Conservation (phyloP, 179 eudicot species). For the Pouteria campechiana region DNA sequence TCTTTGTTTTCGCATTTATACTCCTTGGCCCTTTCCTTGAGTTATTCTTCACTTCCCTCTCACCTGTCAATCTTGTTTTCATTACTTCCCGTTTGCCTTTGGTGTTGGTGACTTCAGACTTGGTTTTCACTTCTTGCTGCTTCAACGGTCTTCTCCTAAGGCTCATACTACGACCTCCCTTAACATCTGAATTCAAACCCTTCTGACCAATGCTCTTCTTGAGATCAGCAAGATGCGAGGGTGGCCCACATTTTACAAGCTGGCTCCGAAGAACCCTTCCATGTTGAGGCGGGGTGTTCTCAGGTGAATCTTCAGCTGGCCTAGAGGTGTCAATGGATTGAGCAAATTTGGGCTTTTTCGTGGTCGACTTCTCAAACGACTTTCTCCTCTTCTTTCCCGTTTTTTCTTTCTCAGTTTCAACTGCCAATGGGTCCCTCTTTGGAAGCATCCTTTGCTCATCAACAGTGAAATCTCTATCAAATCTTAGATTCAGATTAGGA, state of each 20-base stretch:
- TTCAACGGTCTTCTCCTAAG: constrained; percentile 49
- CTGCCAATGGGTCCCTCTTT: no score
- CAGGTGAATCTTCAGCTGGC: constrained; percentile 22
- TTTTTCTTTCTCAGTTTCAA: no score
- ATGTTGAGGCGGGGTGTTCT: constrained; percentile 12
- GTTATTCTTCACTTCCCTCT: neutral
- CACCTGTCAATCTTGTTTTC: constrained; percentile 21
- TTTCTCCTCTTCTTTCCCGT: constrained; percentile 47
- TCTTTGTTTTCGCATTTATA: constrained; percentile 28
- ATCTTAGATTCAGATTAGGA: no score
- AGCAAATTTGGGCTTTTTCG: constrained; percentile 25
- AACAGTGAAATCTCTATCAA: no score
- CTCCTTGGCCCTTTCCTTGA: constrained; percentile 14
- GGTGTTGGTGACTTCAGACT: constrained; percentile 9
- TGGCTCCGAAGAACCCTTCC: constrained; percentile 22
- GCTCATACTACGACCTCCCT: constrained; percentile 72
- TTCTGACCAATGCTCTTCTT: constrained; percentile 7
- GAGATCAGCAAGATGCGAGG: constrained; percentile 5
- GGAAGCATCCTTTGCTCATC: no score
- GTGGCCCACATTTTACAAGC: constrained; percentile 9
- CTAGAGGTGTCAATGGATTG: constrained; percentile 23
- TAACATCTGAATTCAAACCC: constrained; percentile 15
- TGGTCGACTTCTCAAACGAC: constrained; percentile 13
- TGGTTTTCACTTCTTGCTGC: constrained; percentile 29
- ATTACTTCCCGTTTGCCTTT: constrained; percentile 23